Conservation (phyloP, 352 stramenopile genomes). For the Pythium sp. region DNA sequence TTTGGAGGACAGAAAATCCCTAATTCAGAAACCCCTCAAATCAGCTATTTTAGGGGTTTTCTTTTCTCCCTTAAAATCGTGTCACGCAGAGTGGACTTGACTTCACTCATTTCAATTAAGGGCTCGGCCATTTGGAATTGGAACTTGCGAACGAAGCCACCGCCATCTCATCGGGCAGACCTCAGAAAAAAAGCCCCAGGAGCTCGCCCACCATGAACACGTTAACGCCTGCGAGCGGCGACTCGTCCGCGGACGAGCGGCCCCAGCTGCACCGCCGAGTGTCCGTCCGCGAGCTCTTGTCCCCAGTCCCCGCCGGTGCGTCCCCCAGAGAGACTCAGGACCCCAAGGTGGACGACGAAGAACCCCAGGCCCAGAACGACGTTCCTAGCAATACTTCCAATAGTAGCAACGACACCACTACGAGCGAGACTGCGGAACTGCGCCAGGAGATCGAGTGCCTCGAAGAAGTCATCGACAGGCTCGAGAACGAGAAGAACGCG, state of each 20-base stretch:
- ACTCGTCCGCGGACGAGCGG: constrained; percentile 4
- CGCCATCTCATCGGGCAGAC: not conserved
- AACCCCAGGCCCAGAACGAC: not conserved
- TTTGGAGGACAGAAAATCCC: not conserved
- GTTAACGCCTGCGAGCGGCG: not conserved
- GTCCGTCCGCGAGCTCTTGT: constrained; percentile 12
- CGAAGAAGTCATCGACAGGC: constrained; percentile 34
- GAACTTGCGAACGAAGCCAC: constrained; percentile 5
- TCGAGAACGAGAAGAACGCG: constrained; percentile 47
- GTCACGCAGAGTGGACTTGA: not conserved
- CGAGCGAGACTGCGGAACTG: constrained; percentile 20
- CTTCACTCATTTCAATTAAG: not conserved
- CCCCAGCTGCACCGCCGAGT: constrained; percentile 21
- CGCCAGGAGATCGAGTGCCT: constrained; percentile 42
- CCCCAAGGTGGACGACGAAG: not conserved
- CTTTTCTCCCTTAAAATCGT: not conserved
- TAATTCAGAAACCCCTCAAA: not conserved
- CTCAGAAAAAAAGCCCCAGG: not conserved
- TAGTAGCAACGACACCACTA: not conserved
- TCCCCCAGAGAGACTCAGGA: constrained; percentile 4
- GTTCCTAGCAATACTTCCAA: not conserved
- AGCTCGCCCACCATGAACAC: not conserved
- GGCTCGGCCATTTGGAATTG: not conserved
- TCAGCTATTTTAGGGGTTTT: not conserved
- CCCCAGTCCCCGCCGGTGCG: not conserved